A percentile compares a stretch with the other conserved stretches of the same genome.
Conservation (phyloP, 75 land plant species). For the Cryptomeria japonica region DNA sequence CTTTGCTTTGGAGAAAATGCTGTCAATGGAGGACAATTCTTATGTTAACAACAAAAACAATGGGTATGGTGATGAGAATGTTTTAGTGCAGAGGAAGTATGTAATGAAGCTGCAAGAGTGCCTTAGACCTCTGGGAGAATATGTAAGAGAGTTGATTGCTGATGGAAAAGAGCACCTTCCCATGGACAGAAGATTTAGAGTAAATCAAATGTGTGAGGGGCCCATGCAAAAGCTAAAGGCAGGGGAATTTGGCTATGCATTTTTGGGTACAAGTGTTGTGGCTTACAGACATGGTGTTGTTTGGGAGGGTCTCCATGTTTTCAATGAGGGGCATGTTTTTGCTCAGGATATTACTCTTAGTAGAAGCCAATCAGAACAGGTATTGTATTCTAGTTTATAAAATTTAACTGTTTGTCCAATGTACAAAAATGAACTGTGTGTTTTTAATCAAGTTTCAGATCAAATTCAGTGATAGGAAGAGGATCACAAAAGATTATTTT, state of each 20-base stretch:
- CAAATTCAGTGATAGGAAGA: too few species aligned
- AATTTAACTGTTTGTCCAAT: background rate
- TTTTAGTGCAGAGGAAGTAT: background rate
- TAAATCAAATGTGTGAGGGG: background rate
- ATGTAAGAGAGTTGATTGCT: background rate
- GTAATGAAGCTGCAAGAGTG: background rate
- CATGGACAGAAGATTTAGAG: background rate
- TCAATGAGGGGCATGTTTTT: constrained; percentile 5
- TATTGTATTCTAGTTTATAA: background rate
- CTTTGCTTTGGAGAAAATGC: background rate
- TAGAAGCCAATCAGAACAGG: background rate
- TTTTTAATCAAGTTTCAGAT: too few species aligned
- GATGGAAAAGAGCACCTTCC: background rate
- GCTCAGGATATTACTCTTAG: background rate
- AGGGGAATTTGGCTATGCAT: constrained; percentile 2
- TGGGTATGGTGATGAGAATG: background rate
- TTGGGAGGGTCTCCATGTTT: constrained; percentile 4
- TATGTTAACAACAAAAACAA: background rate
- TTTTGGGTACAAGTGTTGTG: background rate
- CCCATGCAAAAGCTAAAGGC: background rate
- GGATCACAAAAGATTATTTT: too few species aligned
- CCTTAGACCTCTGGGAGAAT: background rate
- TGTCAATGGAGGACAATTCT: background rate
- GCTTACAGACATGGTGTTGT: constrained; percentile 2
- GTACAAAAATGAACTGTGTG: too few species aligned